Percentiles rank a stretch among this genome's conserved stretches.
Evolutionary conservation across 768 basidiomycete genomes (phyloP).

Genomic region (Lactifluus subvellereus): DNA sequence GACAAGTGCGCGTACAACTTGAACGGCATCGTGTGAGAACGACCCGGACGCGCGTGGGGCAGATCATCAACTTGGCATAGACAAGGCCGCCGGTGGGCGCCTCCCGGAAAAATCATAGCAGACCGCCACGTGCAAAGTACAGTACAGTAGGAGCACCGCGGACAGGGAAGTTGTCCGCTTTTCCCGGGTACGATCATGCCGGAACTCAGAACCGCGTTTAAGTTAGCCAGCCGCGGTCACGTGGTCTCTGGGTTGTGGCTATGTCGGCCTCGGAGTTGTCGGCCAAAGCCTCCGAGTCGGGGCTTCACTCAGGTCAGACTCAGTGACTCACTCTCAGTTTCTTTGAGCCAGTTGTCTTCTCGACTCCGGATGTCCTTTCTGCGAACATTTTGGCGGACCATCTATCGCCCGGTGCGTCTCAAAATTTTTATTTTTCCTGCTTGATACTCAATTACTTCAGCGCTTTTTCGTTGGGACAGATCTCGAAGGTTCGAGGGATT

Average conservation of each 20-base stretch:
- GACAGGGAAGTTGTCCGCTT: no score
- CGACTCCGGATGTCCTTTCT: slow-evolving; percentile 3
- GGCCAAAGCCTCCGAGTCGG: no score
- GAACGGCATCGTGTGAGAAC: no score
- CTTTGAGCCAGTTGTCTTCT: not conserved
- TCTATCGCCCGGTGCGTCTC: slow-evolving; percentile 13
- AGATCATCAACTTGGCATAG: not conserved
- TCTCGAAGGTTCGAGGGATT: slow-evolving; percentile 15
- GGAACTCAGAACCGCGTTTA: no score
- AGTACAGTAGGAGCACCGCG: no score
- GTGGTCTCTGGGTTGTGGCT: not conserved
- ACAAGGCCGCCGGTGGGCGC: not conserved
- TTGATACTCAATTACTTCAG: not conserved
- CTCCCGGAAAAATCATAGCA: not conserved
- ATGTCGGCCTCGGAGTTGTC: no score
- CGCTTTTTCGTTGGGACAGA: slow-evolving; percentile 19
- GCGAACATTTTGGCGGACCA: not conserved
- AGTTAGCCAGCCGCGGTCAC: not conserved
- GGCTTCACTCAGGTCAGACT: no score
- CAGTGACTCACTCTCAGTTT: not conserved
- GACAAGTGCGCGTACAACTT: not conserved
- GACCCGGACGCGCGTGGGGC: no score
- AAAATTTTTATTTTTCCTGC: not conserved
- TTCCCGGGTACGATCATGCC: no score
- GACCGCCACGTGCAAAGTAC: not conserved